phyloP scores from a whole-genome alignment of 164 flowering plant genomes.

The Aristolochia contorta region DNA sequence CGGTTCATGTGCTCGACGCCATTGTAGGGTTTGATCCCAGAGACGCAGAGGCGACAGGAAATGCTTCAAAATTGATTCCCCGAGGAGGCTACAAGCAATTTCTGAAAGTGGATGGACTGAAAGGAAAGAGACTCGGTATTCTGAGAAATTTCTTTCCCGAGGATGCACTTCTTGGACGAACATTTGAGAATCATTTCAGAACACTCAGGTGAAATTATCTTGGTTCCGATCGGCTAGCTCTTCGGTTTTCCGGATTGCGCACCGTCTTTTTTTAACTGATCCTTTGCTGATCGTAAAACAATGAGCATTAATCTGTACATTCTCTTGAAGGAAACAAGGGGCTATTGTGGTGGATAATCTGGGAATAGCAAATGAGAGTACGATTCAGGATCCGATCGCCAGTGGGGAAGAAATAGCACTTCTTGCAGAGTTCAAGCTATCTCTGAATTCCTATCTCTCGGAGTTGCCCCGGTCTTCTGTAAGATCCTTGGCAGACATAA shows the following conservation, averaged over 20 bases:
- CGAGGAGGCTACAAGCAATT: constrained; percentile 51
- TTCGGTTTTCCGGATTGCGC: too few species aligned
- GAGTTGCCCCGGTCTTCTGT: constrained; percentile 42
- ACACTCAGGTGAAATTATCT: constrained; percentile 24
- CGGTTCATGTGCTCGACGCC: constrained; percentile 49
- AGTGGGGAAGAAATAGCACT: constrained; percentile 27
- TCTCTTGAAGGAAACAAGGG: constrained; percentile 25
- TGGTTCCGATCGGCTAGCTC: too few species aligned
- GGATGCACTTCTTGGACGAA: not conserved
- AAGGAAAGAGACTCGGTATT: constrained; percentile 46
- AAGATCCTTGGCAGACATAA: constrained; percentile 39
- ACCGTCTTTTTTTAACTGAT: not conserved
- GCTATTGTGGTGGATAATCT: constrained; percentile 40
- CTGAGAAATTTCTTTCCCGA: constrained; percentile 10
- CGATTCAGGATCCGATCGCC: constrained; percentile 8
- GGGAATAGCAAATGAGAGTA: constrained; percentile 20
- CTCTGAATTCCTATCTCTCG: constrained; percentile 30
- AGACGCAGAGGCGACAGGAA: constrained; percentile 35
- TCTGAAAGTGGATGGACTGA: constrained; percentile 43
- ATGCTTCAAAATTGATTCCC: constrained; percentile 43
- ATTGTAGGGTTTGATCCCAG: constrained; percentile 46
- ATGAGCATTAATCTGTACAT: not conserved
- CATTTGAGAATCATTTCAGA: constrained; percentile 22
- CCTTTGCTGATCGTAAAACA: too few species aligned
- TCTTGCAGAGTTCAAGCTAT: constrained; percentile 40